phyloP scores from a whole-genome alignment of 768 basidiomycete genomes.

The Macrolepiota dolichaula region DNA sequence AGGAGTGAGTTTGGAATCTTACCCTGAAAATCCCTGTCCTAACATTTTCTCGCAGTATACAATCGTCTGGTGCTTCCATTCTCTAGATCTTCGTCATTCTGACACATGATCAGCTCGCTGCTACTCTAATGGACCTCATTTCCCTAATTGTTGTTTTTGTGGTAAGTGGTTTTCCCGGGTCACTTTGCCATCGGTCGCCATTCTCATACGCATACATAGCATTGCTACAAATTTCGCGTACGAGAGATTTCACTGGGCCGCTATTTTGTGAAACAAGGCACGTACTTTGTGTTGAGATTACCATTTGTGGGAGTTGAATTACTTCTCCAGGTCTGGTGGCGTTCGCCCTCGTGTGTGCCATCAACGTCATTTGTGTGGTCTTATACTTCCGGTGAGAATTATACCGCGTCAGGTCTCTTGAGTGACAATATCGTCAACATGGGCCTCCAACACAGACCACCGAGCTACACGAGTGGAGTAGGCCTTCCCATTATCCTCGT shows the following conservation, averaged over 20 bases:
- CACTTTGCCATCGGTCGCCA: not conserved
- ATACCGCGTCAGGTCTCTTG: not conserved
- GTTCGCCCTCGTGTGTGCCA: conserved; percentile 26
- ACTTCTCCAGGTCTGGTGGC: conserved; percentile 26
- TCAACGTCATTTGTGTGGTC: conserved; percentile 26
- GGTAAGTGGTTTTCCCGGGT: conserved; percentile 20
- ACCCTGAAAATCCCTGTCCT: not conserved
- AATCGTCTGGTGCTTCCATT: conserved; percentile 15
- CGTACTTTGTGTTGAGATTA: not conserved
- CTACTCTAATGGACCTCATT: conserved; percentile 33
- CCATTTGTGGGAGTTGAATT: not conserved
- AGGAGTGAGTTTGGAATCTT: conserved; percentile 24
- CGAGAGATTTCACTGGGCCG: conserved; percentile 28
- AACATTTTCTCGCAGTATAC: conserved; percentile 15
- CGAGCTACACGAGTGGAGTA: conserved; percentile 26
- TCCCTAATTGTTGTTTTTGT: conserved; percentile 32
- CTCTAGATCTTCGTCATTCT: not conserved
- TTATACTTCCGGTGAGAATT: conserved; percentile 31
- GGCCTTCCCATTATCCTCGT: conserved; percentile 34
- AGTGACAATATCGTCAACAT: not conserved
- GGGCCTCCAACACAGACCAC: conserved; percentile 21
- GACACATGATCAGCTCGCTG: conserved; percentile 24
- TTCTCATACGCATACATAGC: conserved; percentile 19
- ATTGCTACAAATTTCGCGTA: conserved; percentile 19
- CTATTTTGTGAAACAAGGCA: conserved; percentile 37